phyloP scores from a whole-genome alignment of 768 basidiomycete species.

The Lactarius indigo region DNA sequence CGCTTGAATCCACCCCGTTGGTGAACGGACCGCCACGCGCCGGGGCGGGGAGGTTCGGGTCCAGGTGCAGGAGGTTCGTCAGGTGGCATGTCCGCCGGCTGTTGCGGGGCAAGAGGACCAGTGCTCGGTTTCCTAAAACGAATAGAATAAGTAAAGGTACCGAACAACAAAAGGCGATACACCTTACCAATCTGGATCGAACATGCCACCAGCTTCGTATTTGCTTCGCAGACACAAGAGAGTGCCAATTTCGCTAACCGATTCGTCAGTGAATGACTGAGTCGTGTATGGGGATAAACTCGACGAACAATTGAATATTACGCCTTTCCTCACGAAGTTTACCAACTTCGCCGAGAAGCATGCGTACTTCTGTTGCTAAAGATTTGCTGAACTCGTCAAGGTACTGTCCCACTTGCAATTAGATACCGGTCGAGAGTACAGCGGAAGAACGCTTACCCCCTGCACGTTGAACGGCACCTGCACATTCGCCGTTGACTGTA shows the following conservation, averaged over 20 bases:
- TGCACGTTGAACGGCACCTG: constrained; percentile 84
- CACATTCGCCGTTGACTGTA: constrained; percentile 66
- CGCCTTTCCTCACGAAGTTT: constrained; percentile 78
- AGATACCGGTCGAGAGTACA: background rate
- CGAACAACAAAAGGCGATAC: background rate
- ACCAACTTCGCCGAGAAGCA: constrained; percentile 80
- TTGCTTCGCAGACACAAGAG: constrained; percentile 68
- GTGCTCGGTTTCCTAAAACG: constrained; percentile 39
- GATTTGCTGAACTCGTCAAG: constrained; percentile 87
- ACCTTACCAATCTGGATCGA: constrained; percentile 71
- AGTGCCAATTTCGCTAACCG: constrained; percentile 67
- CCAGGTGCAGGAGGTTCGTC: constrained; percentile 28
- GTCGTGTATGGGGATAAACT: background rate
- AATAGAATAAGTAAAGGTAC: constrained; percentile 33
- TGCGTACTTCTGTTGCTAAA: constrained; percentile 76
- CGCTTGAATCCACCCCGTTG: constrained; percentile 23
- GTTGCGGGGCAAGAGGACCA: constrained; percentile 30
- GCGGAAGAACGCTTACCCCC: constrained; percentile 48
- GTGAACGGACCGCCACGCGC: constrained; percentile 27
- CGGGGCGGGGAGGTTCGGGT: constrained; percentile 27
- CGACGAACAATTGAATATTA: constrained; percentile 69
- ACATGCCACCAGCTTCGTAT: constrained; percentile 83
- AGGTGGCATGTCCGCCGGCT: constrained; percentile 24
- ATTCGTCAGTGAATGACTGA: constrained; percentile 4
- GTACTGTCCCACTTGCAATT: constrained; percentile 45